Conservation (phyloP, 805 yeast species). For the Saccharomycopsis babjevae region DNA sequence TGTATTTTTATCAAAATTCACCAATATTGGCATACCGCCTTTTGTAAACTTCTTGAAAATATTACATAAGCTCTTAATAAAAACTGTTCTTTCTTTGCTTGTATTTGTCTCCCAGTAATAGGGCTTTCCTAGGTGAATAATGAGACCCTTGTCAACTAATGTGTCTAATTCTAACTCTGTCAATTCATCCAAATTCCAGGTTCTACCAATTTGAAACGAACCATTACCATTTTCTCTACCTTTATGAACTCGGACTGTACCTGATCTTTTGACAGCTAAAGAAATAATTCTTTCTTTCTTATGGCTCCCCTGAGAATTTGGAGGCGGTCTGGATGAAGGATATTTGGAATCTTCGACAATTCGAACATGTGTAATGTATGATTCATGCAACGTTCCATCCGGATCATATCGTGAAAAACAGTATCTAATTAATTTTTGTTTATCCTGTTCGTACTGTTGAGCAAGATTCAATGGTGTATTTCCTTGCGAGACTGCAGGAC, state of each 20-base stretch:
- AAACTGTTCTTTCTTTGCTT: slow-evolving; percentile 48
- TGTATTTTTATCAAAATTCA: slow-evolving; percentile 39
- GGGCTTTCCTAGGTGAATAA: slow-evolving; percentile 55
- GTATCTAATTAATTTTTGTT: slow-evolving; percentile 35
- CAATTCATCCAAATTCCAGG: slow-evolving; percentile 79
- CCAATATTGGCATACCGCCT: slow-evolving; percentile 43
- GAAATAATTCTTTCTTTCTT: slow-evolving; percentile 52
- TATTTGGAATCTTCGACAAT: slow-evolving; percentile 65
- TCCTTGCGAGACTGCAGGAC: neutral
- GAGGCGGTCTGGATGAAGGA: slow-evolving; percentile 62
- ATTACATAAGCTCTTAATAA: slow-evolving; percentile 42
- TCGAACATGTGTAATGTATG: slow-evolving; percentile 67
- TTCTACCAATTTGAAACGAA: slow-evolving; percentile 78
- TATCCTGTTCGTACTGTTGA: slow-evolving; percentile 47
- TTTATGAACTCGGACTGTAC: slow-evolving; percentile 67
- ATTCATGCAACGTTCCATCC: slow-evolving; percentile 36
- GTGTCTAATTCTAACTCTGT: slow-evolving; percentile 42
- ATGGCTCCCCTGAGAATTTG: slow-evolving; percentile 33
- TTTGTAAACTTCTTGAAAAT: slow-evolving; percentile 45
- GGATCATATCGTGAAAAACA: slow-evolving; percentile 40
- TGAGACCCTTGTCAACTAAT: slow-evolving; percentile 45
- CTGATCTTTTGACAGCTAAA: slow-evolving; percentile 52
- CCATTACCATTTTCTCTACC: slow-evolving; percentile 73
- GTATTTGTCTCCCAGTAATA: slow-evolving; percentile 75
- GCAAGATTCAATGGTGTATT: slow-evolving; percentile 29